phyloP scores from a whole-genome alignment of 2,329 filamentous ascomycete species.

The Penicillium sp. region DNA sequence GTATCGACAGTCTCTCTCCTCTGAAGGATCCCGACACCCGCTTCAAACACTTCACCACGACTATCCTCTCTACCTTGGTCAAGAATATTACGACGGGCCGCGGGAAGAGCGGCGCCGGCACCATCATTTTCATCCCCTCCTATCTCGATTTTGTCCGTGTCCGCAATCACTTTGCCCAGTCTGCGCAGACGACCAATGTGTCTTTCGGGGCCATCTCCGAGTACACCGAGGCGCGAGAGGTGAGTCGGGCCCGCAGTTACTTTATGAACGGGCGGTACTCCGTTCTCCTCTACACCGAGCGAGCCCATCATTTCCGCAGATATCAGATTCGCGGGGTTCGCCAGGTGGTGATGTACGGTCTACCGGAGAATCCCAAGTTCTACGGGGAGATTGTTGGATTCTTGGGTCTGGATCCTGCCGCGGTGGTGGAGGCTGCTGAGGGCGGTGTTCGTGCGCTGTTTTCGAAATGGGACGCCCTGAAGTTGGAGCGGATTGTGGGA shows the following conservation, averaged over 20 bases:
- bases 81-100: slow-evolving; percentile 46
- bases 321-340: slow-evolving; percentile 75
- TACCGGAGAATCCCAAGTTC: slow-evolving; percentile 74
- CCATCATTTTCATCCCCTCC: slow-evolving; percentile 81
- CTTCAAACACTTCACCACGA: slow-evolving; percentile 84
- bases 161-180: slow-evolving; percentile 82
- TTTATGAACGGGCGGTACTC: slow-evolving; percentile 78
- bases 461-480: slow-evolving; percentile 82
- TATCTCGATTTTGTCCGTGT: slow-evolving; percentile 94
- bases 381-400: slow-evolving; percentile 41
- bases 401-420: slow-evolving; percentile 34
- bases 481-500: slow-evolving; percentile 82
- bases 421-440: slow-evolving; percentile 53
- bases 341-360: slow-evolving; percentile 78
- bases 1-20: slow-evolving; percentile 67
- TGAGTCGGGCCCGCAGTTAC: slow-evolving; percentile 77
- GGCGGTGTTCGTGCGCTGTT: slow-evolving; percentile 60
- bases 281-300: slow-evolving; percentile 83
- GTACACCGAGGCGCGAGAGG: slow-evolving; percentile 72
- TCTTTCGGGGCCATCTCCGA: slow-evolving; percentile 82
- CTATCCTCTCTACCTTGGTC: slow-evolving; percentile 68
- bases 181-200: slow-evolving; percentile 49
- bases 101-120: slow-evolving; percentile 55
- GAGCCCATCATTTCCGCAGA: slow-evolving; percentile 94
- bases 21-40: slow-evolving; percentile 75